Conservation (phyloP, 2,329 filamentous ascomycete genomes). For the Xylariales sp. region DNA sequence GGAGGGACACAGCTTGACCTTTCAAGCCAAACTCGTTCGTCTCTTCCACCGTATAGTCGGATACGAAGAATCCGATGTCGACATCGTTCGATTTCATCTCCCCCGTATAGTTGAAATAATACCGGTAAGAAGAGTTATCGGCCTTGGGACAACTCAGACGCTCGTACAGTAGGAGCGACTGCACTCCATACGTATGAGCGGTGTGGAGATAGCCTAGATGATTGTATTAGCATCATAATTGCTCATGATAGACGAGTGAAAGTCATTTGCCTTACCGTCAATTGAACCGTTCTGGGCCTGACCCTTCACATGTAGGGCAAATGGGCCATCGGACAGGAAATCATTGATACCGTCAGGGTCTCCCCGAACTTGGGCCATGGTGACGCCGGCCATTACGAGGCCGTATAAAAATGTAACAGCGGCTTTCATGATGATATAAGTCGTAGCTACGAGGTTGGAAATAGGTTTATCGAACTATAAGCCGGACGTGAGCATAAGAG, state of each 20-base stretch:
- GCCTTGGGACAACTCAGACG: neutral
- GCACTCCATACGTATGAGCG: too few species aligned
- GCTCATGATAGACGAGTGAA: neutral
- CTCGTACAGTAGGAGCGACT: neutral
- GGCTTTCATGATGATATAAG: neutral
- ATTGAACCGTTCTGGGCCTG: constrained; percentile 8
- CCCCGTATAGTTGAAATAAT: constrained; percentile 23
- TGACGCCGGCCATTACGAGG: neutral
- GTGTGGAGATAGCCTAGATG: neutral
- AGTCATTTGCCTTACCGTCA: constrained; percentile 13
- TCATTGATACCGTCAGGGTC: constrained; percentile 3
- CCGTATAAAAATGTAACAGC: neutral
- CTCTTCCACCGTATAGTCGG: constrained; percentile 9
- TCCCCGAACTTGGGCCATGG: neutral
- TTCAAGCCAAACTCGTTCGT: neutral
- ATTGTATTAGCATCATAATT: neutral
- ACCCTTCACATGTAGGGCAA: constrained; percentile 24
- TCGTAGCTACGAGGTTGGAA: neutral
- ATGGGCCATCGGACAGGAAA: constrained; percentile 22
- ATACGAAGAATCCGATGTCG: constrained; percentile 6
- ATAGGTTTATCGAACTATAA: neutral
- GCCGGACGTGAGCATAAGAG: neutral
- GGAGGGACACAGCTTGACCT: constrained; percentile 1
- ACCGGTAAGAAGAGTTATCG: constrained; percentile 14
- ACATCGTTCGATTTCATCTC: neutral